Percentiles rank a stretch among this genome's conserved stretches.
phyloP scores from a whole-genome alignment of 1,284 basidiomycete genomes.

The Dichomitus squalens region DNA sequence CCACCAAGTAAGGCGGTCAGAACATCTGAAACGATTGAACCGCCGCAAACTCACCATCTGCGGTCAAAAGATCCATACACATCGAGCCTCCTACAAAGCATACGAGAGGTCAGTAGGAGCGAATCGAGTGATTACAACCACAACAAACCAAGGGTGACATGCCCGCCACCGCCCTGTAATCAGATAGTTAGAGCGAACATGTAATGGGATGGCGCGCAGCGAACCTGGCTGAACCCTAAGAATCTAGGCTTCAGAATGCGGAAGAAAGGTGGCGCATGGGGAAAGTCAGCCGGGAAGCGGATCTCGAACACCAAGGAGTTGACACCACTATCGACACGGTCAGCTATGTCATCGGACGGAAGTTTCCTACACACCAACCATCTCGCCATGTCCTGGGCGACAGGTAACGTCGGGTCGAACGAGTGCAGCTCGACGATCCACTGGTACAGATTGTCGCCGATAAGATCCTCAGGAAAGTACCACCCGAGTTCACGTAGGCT shows the following conservation, averaged over 20 bases:
- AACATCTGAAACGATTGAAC: background rate
- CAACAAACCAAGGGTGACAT: conserved; percentile 57
- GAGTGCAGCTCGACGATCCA: conserved; percentile 72
- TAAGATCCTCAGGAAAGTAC: conserved; percentile 60
- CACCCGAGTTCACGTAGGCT: conserved; percentile 58
- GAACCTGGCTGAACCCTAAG: conserved; percentile 53
- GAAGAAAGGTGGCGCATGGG: conserved; percentile 63
- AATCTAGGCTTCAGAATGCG: conserved; percentile 64
- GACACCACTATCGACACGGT: conserved; percentile 39
- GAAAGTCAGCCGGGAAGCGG: conserved; percentile 58
- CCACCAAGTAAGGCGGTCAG: background rate
- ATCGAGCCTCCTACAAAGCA: conserved; percentile 57
- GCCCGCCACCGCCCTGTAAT: conserved; percentile 57
- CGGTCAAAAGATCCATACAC: conserved; percentile 67
- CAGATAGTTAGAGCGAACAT: background rate
- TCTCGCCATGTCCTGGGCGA: conserved; percentile 55
- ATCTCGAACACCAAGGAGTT: conserved; percentile 69
- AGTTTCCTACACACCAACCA: conserved; percentile 38
- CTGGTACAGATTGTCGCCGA: conserved; percentile 66
- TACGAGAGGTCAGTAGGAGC: background rate
- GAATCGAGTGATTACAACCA: background rate
- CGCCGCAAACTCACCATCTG: conserved; percentile 47
- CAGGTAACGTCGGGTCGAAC: conserved; percentile 54
- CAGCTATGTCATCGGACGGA: background rate
- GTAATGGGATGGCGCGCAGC: background rate